Base-by-base conservation (phyloP, 2,329 filamentous ascomycete species). In the Metarhizium sp. region DNA sequence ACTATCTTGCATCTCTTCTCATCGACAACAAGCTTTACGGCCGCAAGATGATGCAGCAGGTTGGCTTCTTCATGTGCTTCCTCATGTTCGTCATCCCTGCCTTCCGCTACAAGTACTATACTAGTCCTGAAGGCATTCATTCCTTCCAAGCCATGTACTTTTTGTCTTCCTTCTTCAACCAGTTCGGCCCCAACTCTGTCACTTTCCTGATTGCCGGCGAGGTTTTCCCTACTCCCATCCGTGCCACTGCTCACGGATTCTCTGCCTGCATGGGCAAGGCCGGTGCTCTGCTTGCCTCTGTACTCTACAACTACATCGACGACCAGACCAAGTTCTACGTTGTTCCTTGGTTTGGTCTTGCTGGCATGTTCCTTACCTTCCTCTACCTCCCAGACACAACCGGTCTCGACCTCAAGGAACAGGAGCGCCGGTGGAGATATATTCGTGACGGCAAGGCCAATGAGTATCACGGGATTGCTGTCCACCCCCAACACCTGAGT, bases 131-230 rank as follows among this genome's bases (percentile, higher is more conserved):
- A 6, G 83, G 90, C 64, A 87, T 96, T 69, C 85, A 90, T 66
- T 77, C 80, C n/a, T 97, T 97, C 85, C 92, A 96, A 77, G 85
- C 92, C 68, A 96, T 97, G 90, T 96, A 96, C 80, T 96, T 96
- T 76, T 72, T 97, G 63, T 95, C 90, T 7, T 95, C 90, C 29
- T 97, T 97, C 79, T 97, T 97, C 85, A 96, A 96, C 80, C 92
- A 97, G 71, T 97, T 97, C 67, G 92, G 92, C 13, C 92, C 92
- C 72, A 97, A 97, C 80, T 87, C 85, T 50, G 91, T 96, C 65
- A 96, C 92, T 59, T 97, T 97, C 87, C 82, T 97, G 62, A 89
- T 95, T 40, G 92, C 92, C 47, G 92, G 90, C 47, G 92, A 97
- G 71, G 90, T 96, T n/a, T 97, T 90, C 79, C 92, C 92, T 10